Base-by-base conservation (phyloP, 495 filamentous ascomycete genomes). In the Lepidopterella palustris region DNA sequence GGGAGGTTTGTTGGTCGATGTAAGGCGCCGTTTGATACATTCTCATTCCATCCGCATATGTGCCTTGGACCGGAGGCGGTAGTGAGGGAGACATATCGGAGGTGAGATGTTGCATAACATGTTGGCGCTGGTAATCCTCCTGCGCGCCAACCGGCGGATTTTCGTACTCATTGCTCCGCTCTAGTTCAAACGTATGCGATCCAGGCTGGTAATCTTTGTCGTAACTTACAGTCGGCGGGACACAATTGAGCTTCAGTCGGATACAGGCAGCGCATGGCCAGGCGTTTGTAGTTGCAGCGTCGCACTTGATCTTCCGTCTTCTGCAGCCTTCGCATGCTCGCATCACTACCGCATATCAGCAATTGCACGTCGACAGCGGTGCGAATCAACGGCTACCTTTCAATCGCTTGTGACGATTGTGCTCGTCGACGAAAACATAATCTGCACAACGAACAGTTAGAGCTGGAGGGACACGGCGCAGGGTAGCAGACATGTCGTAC, bases 371-470 rank as follows among this genome's bases (percentile, higher is more conserved):
- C 40, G 25, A 4, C 32, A 20, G 45, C 21, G 59, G 3, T 11
- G 10, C 29, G 51, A 27, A 61, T 18, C 28, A 39, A 27, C 32
- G 45, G 76, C 60, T 83, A 96, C 92, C 92, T 79, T 99, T 99
- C 55, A 97, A 76, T 62, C 93, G 81, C 76, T 97, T 97, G 75
- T 99, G 93, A 45, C 93, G 85, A 74, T 97, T 99, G 71, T 99
- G 92, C 74, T 99, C 93, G 72, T 99, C 95, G 53, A 99, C 93
- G 68, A 99, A 99, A 48, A 99, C 93, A 87, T 96, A 98, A 69
- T 96, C 92, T 97, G 35, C 39, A 52, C 24, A 9, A 39, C 11
- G 27, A 18, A n/a, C 28, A 39, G 9, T 42, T 61, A 23, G n/a
- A 66, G 55, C 28, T 32, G 45, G 21, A 6, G 5, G 8, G 29